A percentile compares a stretch with the other conserved stretches of the same genome.
Evolutionary conservation across 352 stramenopile species (phyloP).

Genomic region (Globisporangium nagaii): DNA sequence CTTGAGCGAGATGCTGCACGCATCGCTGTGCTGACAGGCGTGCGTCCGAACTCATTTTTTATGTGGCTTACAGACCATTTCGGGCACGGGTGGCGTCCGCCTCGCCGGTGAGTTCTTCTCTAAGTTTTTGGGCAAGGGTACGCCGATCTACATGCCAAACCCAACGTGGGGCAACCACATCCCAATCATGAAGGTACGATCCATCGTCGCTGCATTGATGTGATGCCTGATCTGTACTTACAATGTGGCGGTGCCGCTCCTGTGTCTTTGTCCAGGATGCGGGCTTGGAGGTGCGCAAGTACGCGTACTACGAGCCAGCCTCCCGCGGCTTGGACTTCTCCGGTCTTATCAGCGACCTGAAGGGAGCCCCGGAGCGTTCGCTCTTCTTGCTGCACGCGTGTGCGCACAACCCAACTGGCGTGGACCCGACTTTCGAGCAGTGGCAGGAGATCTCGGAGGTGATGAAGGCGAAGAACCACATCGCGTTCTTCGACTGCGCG

Average conservation of each 20-base stretch:
- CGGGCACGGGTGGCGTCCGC: conserved; percentile 96
- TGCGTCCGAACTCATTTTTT: too few species aligned
- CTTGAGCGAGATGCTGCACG: background rate
- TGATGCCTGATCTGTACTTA: background rate
- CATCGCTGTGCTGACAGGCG: too few species aligned
- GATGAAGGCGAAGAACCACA: conserved; percentile 94
- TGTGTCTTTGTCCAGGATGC: conserved; percentile 31
- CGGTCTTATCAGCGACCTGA: conserved; percentile 93
- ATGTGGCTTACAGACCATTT: conserved; percentile 88
- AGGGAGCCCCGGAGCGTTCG: conserved; percentile 90
- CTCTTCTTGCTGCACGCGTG: conserved; percentile 98
- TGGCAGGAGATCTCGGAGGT: conserved; percentile 96
- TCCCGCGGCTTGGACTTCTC: conserved; percentile 91
- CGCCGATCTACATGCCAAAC: conserved; percentile 97
- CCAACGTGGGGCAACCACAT: conserved; percentile 99
- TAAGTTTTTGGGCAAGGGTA: conserved; percentile 81
- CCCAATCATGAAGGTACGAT: conserved; percentile 77
- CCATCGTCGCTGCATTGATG: background rate
- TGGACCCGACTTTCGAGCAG: conserved; percentile 97
- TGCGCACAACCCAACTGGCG: conserved; percentile 98
- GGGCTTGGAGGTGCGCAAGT: conserved; percentile 72
- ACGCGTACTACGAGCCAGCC: conserved; percentile 84
- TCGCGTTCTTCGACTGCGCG: conserved; percentile 99
- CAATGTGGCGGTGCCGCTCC: background rate
- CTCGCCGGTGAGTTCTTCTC: conserved; percentile 95